Evolutionary conservation across 306 rosid species (phyloP).

Genomic region (Acacia crassicarpa): DNA sequence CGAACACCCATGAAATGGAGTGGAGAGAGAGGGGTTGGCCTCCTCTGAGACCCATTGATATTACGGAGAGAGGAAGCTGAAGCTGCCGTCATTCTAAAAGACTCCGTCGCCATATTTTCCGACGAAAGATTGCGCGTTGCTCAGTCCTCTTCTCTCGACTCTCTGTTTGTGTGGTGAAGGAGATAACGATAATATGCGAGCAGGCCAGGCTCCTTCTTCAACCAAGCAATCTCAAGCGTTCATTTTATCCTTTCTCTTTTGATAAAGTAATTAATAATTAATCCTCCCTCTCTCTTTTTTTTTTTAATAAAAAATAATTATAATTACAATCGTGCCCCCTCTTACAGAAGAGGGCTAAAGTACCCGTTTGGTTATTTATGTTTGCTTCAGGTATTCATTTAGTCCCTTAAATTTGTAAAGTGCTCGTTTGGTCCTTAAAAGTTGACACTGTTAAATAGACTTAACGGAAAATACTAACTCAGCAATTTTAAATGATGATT

Average conservation of each 20-base stretch:
- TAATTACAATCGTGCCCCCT: not conserved
- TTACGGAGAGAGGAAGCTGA: constrained; percentile 52
- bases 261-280: not conserved
- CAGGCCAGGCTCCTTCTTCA: constrained; percentile 2
- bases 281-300: no score
- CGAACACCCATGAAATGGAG: constrained; percentile 51
- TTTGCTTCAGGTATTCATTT: no score
- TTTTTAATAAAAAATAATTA: no score
- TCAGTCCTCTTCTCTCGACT: not conserved
- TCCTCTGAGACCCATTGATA: constrained; percentile 62
- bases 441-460: no score
- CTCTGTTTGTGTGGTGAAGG: constrained; percentile 6
- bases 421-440: no score
- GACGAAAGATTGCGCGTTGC: not conserved
- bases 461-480: no score
- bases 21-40: constrained; percentile 52
- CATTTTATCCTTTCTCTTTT: not conserved
- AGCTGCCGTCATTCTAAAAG: constrained; percentile 39
- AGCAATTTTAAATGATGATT: no score
- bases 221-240: not conserved
- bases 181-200: constrained; percentile 32
- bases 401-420: no score
- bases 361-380: no score
- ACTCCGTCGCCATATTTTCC: constrained; percentile 63
- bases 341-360: no score